Base-by-base conservation (phyloP, 768 basidiomycete species). In the Trametes sanguinea region DNA sequence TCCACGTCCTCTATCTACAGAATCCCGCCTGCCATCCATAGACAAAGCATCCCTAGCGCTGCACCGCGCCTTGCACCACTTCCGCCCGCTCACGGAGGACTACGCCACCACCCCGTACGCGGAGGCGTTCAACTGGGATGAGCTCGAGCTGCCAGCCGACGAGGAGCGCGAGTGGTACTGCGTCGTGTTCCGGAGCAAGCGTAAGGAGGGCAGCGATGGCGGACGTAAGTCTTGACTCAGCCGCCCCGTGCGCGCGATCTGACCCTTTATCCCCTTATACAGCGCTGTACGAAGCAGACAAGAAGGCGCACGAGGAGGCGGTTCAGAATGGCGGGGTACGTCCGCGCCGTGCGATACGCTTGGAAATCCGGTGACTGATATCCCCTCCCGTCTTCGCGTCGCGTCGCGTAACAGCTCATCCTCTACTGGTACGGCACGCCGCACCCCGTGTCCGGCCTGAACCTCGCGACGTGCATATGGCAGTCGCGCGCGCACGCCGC, bases 391-490 rank as follows among this genome's bases (percentile, higher is more conserved):
- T 13, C 32, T 44, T 66, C 53, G 71, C 44, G 22, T 22, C 22
- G 22, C 22, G 1, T 22, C 22, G 33, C 17, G 62, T 43, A 44
- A 37, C 46, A 92, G 85, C 78, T 98, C 35, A 83, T 97, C 54
- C 79, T 95, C 72, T 98, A 98, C 73, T 98, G 96, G 95, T 95
- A 94, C 67, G 95, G 95, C 9, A 81, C 88, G 33, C 95, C 95
- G 1, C 77, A 92, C 66, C 81, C 81, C 51, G 72, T 79, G 40
- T 90, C 90, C 0, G 87, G 94, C 1, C 79, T 90, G 75, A 98
- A 98, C 73, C 84, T 97, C 56, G 94, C 95, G 7, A 97, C 95
- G 16, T 98, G 95, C 76, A 89, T 98, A 44, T 98, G 96, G 95
- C 88, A 90, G 75, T 92, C 90, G 44, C 86, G 95, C 6, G 82